phyloP scores from a whole-genome alignment of 805 yeast genomes.

The Schwanniomyces polymorphus region DNA sequence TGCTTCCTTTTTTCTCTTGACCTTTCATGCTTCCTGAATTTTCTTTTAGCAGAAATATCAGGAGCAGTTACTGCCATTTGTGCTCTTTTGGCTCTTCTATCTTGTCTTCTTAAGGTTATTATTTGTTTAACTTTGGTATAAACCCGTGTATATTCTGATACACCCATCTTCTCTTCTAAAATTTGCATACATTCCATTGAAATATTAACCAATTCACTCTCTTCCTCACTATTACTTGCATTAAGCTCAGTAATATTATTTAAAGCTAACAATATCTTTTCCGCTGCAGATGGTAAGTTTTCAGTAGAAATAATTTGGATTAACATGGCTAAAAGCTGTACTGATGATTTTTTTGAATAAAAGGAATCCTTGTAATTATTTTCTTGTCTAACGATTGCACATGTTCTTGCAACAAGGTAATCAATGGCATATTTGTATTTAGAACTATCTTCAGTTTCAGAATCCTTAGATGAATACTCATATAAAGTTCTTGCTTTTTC shows the following conservation, averaged over 20 bases:
- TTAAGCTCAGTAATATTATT: slow-evolving; percentile 48
- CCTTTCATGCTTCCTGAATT: slow-evolving; percentile 71
- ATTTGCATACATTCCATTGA: slow-evolving; percentile 68
- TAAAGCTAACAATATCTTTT: slow-evolving; percentile 55
- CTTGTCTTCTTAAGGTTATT: slow-evolving; percentile 65
- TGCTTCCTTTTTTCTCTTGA: slow-evolving; percentile 75
- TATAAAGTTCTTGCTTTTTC: slow-evolving; percentile 40
- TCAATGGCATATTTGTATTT: slow-evolving; percentile 44
- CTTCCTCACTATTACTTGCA: slow-evolving; percentile 41
- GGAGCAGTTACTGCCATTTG: slow-evolving; percentile 78
- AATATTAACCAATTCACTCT: slow-evolving; percentile 51
- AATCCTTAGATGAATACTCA: slow-evolving; percentile 16
- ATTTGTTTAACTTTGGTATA: slow-evolving; percentile 63
- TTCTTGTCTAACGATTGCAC: slow-evolving; percentile 67
- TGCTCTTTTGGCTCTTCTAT: slow-evolving; percentile 74
- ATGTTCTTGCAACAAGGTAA: slow-evolving; percentile 63
- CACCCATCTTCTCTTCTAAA: slow-evolving; percentile 69
- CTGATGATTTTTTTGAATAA: slow-evolving; percentile 63
- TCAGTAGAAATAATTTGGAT: slow-evolving; percentile 49
- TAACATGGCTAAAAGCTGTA: slow-evolving; percentile 69
- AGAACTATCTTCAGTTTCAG: slow-evolving; percentile 20
- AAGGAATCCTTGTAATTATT: slow-evolving; percentile 50
- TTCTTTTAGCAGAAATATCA: slow-evolving; percentile 75
- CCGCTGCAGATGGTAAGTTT: slow-evolving; percentile 42
- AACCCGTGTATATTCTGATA: slow-evolving; percentile 60